Evolutionary conservation across 306 rosid species (phyloP).

Genomic region (Trifolium subterraneum): DNA sequence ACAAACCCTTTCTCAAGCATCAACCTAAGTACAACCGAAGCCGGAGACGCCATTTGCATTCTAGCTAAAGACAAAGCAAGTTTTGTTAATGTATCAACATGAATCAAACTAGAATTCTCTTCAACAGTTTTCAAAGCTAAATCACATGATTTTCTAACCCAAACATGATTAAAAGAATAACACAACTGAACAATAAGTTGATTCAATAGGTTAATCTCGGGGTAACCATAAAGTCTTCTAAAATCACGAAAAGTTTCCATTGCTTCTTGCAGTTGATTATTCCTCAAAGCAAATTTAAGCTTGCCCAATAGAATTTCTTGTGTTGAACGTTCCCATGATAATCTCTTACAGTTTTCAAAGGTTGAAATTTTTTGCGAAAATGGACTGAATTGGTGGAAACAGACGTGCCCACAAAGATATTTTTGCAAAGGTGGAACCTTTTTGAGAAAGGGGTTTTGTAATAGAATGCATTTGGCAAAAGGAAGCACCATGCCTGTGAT

Average conservation of each 20-base stretch:
- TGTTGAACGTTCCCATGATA: constrained; percentile 85
- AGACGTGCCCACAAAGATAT: constrained; percentile 34
- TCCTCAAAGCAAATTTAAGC: constrained; percentile 63
- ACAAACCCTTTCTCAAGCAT: constrained; percentile 56
- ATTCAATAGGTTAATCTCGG: constrained; percentile 55
- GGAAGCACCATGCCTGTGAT: constrained; percentile 41
- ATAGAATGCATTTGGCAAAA: constrained; percentile 38
- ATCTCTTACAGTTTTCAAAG: constrained; percentile 41
- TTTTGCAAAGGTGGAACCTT: constrained; percentile 43
- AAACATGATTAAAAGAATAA: constrained; percentile 59
- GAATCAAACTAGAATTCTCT: constrained; percentile 61
- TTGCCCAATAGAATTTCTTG: constrained; percentile 53
- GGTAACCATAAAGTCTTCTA: constrained; percentile 75
- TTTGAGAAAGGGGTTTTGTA: constrained; percentile 25
- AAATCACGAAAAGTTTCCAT: constrained; percentile 75
- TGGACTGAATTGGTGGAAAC: constrained; percentile 27
- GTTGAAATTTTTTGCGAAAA: constrained; percentile 46
- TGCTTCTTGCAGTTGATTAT: constrained; percentile 61
- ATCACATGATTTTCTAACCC: constrained; percentile 65
- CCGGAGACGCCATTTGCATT: constrained; percentile 63
- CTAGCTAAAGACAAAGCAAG: constrained; percentile 74
- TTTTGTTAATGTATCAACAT: constrained; percentile 59
- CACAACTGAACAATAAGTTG: constrained; percentile 63
- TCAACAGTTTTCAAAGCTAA: constrained; percentile 58
- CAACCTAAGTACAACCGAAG: constrained; percentile 60